Percentiles rank a stretch among this genome's conserved stretches.
These are phyloP conservation scores for Rosa rugosa DNA, from an alignment of 306 rosid genomes.

Conservation along the genomic window DNA sequence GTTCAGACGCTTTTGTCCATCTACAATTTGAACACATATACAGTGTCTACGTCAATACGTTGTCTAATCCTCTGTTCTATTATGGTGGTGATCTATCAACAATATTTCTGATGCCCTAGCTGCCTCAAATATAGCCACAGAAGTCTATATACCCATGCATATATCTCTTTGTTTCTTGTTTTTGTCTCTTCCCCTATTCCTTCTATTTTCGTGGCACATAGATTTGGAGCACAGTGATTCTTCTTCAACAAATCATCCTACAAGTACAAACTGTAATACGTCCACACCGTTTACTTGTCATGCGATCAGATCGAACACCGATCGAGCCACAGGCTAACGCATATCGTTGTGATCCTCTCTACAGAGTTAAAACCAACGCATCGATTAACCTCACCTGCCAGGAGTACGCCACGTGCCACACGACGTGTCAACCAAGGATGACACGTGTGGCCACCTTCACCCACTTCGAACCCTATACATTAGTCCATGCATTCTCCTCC, in stretches of 20 bases:
- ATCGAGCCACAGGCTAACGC: conserved; percentile 26
- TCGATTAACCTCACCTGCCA: not conserved
- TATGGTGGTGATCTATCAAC: too few species aligned
- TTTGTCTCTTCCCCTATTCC: not conserved
- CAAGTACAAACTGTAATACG: not conserved
- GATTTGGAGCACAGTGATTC: not conserved
- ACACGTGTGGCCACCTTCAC: conserved; percentile 33
- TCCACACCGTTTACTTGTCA: not conserved
- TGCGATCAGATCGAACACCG: too few species aligned
- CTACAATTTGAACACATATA: too few species aligned
- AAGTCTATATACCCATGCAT: not conserved
- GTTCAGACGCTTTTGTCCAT: too few species aligned
- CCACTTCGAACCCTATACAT: conserved; percentile 20
- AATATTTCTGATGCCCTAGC: not conserved
- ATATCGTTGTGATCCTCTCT: not conserved
- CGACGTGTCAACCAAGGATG: conserved; percentile 39
- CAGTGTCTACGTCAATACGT: too few species aligned
- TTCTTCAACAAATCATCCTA: not conserved
- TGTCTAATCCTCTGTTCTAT: too few species aligned
- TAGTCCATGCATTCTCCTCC: conserved; percentile 1
- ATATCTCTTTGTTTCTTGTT: not conserved
- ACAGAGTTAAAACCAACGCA: not conserved
- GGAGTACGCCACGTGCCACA: conserved; percentile 38
- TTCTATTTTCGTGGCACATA: not conserved
- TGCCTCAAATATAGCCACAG: not conserved